These are phyloP conservation scores for Lactarius hatsudake DNA, from an alignment of 768 basidiomycete genomes.

Conservation along the genomic window DNA sequence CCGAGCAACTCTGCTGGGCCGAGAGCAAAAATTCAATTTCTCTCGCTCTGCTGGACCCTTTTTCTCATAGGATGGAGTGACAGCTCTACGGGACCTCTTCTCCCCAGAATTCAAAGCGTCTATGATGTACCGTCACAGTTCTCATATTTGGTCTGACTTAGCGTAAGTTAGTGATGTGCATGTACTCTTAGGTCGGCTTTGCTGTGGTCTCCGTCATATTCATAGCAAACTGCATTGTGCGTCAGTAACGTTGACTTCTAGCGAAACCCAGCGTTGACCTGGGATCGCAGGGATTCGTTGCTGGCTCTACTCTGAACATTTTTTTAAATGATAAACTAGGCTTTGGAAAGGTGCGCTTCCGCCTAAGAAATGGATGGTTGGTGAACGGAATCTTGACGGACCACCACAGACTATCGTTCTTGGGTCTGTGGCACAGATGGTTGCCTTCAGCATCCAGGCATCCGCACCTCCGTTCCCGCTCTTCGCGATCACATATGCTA, in stretches of 20 bases:
- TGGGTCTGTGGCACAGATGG: slow-evolving; percentile 49
- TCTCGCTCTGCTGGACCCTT: slow-evolving; percentile 51
- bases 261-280: neutral
- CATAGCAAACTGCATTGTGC: slow-evolving; percentile 45
- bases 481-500: slow-evolving; percentile 47
- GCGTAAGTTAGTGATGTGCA: slow-evolving; percentile 4
- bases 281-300: slow-evolving; percentile 44
- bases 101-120: slow-evolving; percentile 66
- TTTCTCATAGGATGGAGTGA: slow-evolving; percentile 79
- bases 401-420: slow-evolving; percentile 40
- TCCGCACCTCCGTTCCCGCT: slow-evolving; percentile 63
- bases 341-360: slow-evolving; percentile 44
- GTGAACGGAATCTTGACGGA: neutral
- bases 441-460: slow-evolving; percentile 53
- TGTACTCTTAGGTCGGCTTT: slow-evolving; percentile 42
- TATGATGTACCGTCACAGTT: slow-evolving; percentile 40
- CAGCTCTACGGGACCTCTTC: slow-evolving; percentile 66
- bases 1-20: neutral
- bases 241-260: slow-evolving; percentile 17
- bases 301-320: slow-evolving; percentile 48
- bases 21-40: slow-evolving; percentile 45
- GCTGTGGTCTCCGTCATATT: slow-evolving; percentile 61
- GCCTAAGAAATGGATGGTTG: neutral
- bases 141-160: neutral
- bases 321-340: slow-evolving; percentile 44